Evolutionary conservation across 2,329 filamentous ascomycete species (phyloP), one percentile per base, ranked within the genome.

Genomic region (Exophiala aquamarina): DNA sequence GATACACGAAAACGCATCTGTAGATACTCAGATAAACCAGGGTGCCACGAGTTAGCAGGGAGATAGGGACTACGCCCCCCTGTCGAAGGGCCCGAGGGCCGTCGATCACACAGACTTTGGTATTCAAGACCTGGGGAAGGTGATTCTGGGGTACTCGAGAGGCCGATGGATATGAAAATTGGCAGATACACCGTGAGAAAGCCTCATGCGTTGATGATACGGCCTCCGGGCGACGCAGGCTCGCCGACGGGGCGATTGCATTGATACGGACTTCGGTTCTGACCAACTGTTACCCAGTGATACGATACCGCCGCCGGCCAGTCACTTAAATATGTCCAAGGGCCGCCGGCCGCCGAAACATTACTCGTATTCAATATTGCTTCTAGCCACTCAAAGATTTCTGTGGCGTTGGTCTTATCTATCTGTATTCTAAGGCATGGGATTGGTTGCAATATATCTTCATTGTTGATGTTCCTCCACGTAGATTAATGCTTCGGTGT

Each of bases 301-400:
- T 43, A 53, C 50, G 15, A 44, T 41, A 53, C 42, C 18, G 50
- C 50, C 50, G 42, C 15, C 50, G 50, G 50, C 46, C 41, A 33
- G 23, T 10, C 10, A 35, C 39, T 14, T 38, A 44, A 36, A 7
- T 28, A n/a, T 11, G 23, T 19, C 4, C 23, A 18, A 18, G 17
- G 39, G 29, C 26, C 28, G 29, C 43, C 39, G 37, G 41, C 34
- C 20, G 10, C 3, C 26, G 50, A 52, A 52, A 52, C 18, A 28
- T 46, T 52, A 52, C 46, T 4, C 23, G 23, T 26, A 26, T 26
- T 26, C 23, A 11, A 26, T 26, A 26, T 11, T 6, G 6, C 23
- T 11, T 26, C 23, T 26, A 11, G 23, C 23, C 23, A 26, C 23
- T 26, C 23, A 26, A 11, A 26, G 6, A 6, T 26, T 6, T 6